Evolutionary conservation across 1,139 yeast species (phyloP).

Genomic region (Blastobotrys raffinosifermentans): DNA sequence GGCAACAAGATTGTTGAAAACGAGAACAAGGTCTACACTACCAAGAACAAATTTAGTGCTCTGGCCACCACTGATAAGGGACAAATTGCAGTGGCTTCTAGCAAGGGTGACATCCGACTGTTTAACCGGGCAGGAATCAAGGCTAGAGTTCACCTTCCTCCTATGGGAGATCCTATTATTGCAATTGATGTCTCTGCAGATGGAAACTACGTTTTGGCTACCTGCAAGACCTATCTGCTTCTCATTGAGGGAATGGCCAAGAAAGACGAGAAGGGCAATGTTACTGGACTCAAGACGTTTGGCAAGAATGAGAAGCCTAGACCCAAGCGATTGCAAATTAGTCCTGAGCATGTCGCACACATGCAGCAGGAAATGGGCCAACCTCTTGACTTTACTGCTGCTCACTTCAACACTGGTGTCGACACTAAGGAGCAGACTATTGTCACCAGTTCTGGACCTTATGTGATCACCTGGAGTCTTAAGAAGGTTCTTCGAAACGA

Average conservation of each 20-base stretch:
- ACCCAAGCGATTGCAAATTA: conserved; percentile 60
- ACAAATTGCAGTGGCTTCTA: conserved; percentile 67
- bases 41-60: conserved; percentile 50
- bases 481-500: conserved; percentile 51
- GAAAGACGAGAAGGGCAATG: conserved; percentile 55
- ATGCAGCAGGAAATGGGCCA: conserved; percentile 50
- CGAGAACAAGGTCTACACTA: conserved; percentile 45
- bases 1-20: conserved; percentile 53
- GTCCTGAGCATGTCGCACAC: conserved; percentile 67
- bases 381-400: conserved; percentile 58
- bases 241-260: conserved; percentile 61
- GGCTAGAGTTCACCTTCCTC: conserved; percentile 75
- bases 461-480: conserved; percentile 76
- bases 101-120: conserved; percentile 67
- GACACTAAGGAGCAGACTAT: conserved; percentile 62
- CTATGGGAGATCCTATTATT: conserved; percentile 66
- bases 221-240: conserved; percentile 64
- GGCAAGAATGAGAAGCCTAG: conserved; percentile 61
- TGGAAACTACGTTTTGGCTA: conserved; percentile 77
- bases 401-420: conserved; percentile 68
- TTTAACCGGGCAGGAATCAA: conserved; percentile 64
- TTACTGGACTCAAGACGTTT: conserved; percentile 63
- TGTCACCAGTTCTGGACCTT: conserved; percentile 74
- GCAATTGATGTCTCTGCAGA: conserved; percentile 70
- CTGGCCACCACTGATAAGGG: conserved; percentile 72